Evolutionary conservation across 805 yeast genomes (phyloP), one percentile per base, ranked within the genome.

Genomic region (Nakazawaea ishiwadae): DNA sequence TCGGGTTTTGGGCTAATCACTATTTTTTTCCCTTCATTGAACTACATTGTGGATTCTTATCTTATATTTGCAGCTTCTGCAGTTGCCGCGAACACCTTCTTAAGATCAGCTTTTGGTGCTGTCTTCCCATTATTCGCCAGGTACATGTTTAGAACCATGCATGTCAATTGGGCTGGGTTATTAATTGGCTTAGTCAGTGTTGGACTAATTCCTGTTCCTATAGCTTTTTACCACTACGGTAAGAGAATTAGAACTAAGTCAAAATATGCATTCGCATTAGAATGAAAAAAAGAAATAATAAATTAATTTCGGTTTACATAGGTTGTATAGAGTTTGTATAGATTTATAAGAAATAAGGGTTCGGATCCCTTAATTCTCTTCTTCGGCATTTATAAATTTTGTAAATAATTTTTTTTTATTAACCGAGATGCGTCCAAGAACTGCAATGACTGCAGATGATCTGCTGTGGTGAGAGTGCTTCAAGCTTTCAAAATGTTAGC

Each of bases 21-120:
- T 35, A 71, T 77, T 37, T 80, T 80, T 66, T 76, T 76, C 49
- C 78, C 82, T 6, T 69, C 77, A 45, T 58, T 79, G 39, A 77
- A 75, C 55, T 80, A 80, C 51, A 61, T 81, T 45, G 75, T 81
- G 37, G 85, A 80, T 55, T 65, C 82, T 35, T 79, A 76, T 52
- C 66, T 77, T 26, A 58, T 66, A 33, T 73, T 68, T 48, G 77
- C 84, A 7, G 85, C 85, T 2, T 73, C 81, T 11, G 82, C 83
- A 2, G 64, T 79, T 42, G 84, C 86, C 4, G 84, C 79, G 4
- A 77, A 78, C 48, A 75, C 84, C 1, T 73, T 79, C 43, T 54
- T 74, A 36, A 66, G 85, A 54, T 77, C 84, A 0, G 58, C 71
- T 4, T 71, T 77, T 57, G 86, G 77, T 23, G 81, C 78, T 24